These are phyloP conservation scores for Trichoderma sp. DNA, from an alignment of 2,329 filamentous ascomycete genomes.

Conservation along the genomic window DNA sequence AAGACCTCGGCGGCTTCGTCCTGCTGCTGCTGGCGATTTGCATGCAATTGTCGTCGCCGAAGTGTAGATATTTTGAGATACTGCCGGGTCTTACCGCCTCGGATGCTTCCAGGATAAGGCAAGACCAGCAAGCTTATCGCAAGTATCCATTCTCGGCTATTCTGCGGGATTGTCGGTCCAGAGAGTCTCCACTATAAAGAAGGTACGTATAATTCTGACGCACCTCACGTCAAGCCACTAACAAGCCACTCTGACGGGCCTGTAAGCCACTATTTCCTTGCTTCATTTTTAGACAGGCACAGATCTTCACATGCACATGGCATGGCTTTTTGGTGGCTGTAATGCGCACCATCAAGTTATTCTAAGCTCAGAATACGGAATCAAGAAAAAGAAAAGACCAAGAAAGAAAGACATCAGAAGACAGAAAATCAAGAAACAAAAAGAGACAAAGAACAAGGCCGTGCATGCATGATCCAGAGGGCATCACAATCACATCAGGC, in stretches of 20 bases:
- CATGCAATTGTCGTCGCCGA: neutral
- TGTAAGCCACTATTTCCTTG: neutral
- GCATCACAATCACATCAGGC: neutral
- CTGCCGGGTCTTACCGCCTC: conserved; percentile 42
- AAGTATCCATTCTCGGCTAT: conserved; percentile 3
- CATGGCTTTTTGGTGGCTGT: neutral
- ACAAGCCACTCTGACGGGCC: neutral
- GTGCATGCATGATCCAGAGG: neutral
- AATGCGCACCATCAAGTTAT: conserved; percentile 4
- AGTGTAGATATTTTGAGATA: conserved; percentile 41
- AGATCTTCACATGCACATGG: conserved; percentile 8
- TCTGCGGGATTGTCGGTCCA: neutral
- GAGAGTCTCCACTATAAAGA: neutral
- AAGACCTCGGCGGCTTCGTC: conserved; percentile 24
- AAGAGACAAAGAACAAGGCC: conserved; percentile 3
- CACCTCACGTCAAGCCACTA: neutral
- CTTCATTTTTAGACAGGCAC: neutral
- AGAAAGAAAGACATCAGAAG: neutral
- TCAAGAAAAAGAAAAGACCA: neutral
- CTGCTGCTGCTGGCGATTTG: conserved; percentile 25
- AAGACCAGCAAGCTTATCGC: conserved; percentile 12
- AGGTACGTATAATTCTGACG: neutral
- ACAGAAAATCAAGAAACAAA: neutral
- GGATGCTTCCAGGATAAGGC: conserved; percentile 35
- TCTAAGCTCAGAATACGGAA: too few species aligned